Base-by-base conservation (phyloP, 2,329 filamentous ascomycete genomes). In the Cadophora gregata region DNA sequence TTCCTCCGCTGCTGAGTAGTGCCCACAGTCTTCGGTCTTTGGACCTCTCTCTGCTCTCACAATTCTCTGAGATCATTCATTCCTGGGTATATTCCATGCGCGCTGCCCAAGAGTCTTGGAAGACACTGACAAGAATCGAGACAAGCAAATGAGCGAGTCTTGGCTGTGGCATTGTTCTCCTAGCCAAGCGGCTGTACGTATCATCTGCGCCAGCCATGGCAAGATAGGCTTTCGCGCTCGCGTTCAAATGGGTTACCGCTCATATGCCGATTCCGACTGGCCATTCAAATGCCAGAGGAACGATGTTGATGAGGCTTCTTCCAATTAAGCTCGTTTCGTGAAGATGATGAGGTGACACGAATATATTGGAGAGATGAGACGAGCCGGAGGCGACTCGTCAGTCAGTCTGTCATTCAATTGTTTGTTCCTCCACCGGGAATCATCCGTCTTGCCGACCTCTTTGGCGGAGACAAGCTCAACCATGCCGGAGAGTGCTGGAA, bases 91-190 rank as follows among this genome's bases (percentile, higher is more conserved):
- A 14, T 27, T 27, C 47, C 47, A 50, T 5, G 5, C 47, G 8
- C 21, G 6, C 47, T 12, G 9, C 47, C 47, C 47, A 50, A 50
- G 31, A 25, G n/a, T 45, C 55, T 59, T 59, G n/a, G 55, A 3
- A 16, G 31, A 16, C 31, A 6, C 12, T n/a, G 33, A 59, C 33
- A 42, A 59, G 33, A 27, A 31, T 14, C 12, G 16, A n/a, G 21
- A 59, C 55, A 59, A 27, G 55, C 55, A 59, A 45, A 59, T 31
- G 14, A 38, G 55, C n/a, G n/a, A 19, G 10, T 45, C 65, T 67
- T 67, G 65, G 65, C 65, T 48, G 59, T 66, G 64, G 59, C 64
- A 48, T 50, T 66, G 64, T 48, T n/a, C 62, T 59, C 36, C 12
- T 50, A 38, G 50, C 27, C 21, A 56, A 36, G 12, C n/a, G n/a